phyloP scores from a whole-genome alignment of 768 basidiomycete genomes.

The Trichaptum fuscoviolaceum region DNA sequence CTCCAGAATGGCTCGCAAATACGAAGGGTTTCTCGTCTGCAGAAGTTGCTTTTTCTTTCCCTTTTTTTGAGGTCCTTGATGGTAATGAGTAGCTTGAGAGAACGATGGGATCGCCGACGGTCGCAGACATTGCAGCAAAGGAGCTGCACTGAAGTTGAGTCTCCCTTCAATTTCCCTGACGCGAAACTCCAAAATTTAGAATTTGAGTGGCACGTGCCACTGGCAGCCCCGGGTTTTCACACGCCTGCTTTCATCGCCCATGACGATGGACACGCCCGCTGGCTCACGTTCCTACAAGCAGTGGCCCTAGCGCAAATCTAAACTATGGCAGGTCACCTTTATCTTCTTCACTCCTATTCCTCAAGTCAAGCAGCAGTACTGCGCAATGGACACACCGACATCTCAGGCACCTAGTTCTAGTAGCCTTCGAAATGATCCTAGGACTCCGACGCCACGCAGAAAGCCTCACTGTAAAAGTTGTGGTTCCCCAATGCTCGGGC shows the following conservation, averaged over 20 bases:
- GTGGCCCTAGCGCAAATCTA: neutral
- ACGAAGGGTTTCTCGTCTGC: conserved; percentile 14
- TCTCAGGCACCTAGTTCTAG: neutral
- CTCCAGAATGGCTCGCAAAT: conserved; percentile 31
- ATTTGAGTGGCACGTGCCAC: no score
- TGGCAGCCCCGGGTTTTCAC: no score
- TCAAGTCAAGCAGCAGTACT: neutral
- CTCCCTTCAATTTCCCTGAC: no score
- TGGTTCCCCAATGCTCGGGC: conserved; percentile 2
- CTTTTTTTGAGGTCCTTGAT: conserved; percentile 17
- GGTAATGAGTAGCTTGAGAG: conserved; percentile 31
- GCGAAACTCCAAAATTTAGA: neutral
- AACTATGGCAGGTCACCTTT: neutral
- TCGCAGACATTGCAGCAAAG: conserved; percentile 22
- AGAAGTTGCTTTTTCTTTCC: conserved; percentile 12
- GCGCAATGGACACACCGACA: neutral
- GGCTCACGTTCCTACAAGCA: neutral
- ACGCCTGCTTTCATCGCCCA: neutral
- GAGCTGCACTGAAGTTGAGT: neutral
- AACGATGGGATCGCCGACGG: conserved; percentile 35
- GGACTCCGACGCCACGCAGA: neutral
- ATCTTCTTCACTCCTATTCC: neutral
- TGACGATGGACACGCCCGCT: neutral
- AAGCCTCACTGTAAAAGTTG: conserved; percentile 2
- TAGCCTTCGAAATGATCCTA: neutral